phyloP scores from a whole-genome alignment of 495 filamentous ascomycete species.

The Podospora anserina region DNA sequence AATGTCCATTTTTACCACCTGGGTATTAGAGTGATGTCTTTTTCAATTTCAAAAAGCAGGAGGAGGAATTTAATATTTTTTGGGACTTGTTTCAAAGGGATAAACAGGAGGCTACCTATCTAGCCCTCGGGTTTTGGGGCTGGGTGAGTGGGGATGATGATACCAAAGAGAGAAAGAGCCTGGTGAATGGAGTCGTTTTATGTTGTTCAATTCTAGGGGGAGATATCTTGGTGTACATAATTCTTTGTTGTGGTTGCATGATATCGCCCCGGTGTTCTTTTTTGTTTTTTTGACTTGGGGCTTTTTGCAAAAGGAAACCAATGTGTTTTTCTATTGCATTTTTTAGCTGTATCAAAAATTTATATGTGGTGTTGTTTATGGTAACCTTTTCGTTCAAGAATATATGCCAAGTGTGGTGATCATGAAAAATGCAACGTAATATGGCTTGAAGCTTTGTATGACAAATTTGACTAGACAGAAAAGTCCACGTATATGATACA shows the following conservation, averaged over 20 bases:
- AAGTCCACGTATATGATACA: background rate
- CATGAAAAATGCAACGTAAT: background rate
- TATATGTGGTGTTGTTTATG: background rate
- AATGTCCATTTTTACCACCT: slow-evolving; percentile 5
- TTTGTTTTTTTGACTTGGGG: background rate
- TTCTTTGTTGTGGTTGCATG: background rate
- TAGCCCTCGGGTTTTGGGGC: background rate
- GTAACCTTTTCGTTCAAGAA: background rate
- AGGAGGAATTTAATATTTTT: background rate
- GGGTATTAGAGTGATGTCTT: background rate
- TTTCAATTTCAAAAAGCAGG: background rate
- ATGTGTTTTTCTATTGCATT: background rate
- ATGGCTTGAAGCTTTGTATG: background rate
- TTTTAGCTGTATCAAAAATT: background rate
- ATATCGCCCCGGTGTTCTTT: background rate
- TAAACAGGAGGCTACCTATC: background rate
- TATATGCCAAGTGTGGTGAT: background rate
- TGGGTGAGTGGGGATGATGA: background rate
- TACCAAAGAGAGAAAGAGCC: background rate
- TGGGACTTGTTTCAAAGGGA: background rate
- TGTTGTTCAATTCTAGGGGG: background rate
- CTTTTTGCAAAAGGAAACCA: background rate
- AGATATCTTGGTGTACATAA: background rate
- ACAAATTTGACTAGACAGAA: background rate
- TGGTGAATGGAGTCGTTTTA: background rate